Percentiles rank a stretch among this genome's conserved stretches.
Conservation (phyloP, 257 asterid genomes). For the Anisodus acutangulus region DNA sequence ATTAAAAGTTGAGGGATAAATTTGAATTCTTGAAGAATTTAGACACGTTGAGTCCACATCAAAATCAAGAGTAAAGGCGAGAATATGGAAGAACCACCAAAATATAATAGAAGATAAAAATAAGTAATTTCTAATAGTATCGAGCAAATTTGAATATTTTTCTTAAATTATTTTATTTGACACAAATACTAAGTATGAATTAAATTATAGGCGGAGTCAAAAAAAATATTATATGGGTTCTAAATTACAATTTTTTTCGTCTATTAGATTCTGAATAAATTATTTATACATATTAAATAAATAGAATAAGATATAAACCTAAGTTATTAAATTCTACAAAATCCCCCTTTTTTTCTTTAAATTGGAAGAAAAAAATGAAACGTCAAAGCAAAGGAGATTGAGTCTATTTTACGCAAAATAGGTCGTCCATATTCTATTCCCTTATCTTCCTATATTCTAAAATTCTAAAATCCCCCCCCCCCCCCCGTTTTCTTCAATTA, state of each 20-base stretch:
- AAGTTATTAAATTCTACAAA: too few relatives aligned
- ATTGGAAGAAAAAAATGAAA: background rate
- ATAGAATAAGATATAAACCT: too few relatives aligned
- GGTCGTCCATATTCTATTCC: conserved; percentile 41
- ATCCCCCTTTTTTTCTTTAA: too few relatives aligned
- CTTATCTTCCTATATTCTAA: conserved; percentile 26
- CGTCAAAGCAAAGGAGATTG: conserved; percentile 44
- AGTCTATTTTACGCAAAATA: conserved; percentile 78
- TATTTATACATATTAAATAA: too few relatives aligned
- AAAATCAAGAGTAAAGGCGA: background rate
- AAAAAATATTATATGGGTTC: too few relatives aligned
- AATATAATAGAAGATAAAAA: background rate
- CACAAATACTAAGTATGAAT: background rate
- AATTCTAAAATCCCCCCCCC: conserved; percentile 19
- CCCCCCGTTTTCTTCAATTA: background rate
- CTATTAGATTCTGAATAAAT: too few relatives aligned
- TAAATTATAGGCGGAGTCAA: background rate
- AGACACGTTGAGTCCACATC: background rate
- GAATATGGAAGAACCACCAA: background rate
- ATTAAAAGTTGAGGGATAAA: background rate
- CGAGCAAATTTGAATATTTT: background rate
- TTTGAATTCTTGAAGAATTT: too few relatives aligned
- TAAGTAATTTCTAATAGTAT: background rate
- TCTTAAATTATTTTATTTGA: background rate
- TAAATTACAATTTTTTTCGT: too few relatives aligned